Percentiles rank a stretch among this genome's conserved stretches.
Evolutionary conservation across 768 basidiomycete species (phyloP).

Genomic region (Auriscalpium vulgare): DNA sequence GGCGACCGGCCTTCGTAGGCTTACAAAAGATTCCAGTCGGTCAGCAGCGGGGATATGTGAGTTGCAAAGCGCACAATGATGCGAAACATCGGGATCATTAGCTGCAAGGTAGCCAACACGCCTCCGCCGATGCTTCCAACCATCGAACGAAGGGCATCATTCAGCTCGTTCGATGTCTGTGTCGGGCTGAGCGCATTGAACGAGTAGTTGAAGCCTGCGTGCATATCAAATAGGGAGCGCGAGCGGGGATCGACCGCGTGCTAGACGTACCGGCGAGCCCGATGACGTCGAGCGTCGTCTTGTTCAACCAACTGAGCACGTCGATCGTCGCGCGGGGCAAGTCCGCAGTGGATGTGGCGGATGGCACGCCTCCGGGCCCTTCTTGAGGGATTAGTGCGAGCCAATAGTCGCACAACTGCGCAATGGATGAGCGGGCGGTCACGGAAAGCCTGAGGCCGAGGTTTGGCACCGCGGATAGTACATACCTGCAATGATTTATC

Average conservation of each 20-base stretch:
- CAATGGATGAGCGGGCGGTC: neutral
- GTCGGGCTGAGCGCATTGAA: conserved; percentile 25
- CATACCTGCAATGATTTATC: neutral
- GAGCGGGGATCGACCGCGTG: no score
- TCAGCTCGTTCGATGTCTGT: conserved; percentile 23
- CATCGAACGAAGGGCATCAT: conserved; percentile 26
- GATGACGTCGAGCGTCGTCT: conserved; percentile 18
- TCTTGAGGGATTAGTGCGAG: conserved; percentile 5
- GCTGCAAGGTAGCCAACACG: conserved; percentile 24
- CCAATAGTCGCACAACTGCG: conserved; percentile 23
- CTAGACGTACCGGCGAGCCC: conserved; percentile 4
- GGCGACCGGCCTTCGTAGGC: no score
- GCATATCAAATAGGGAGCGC: no score
- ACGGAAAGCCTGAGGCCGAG: neutral
- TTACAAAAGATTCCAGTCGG: no score
- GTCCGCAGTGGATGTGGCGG: no score
- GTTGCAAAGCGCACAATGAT: conserved; percentile 26
- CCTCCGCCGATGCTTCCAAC: conserved; percentile 9
- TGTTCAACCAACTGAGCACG: conserved; percentile 14
- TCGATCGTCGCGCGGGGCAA: conserved; percentile 1
- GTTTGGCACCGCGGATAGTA: neutral
- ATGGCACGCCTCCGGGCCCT: neutral
- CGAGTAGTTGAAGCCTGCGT: conserved; percentile 31
- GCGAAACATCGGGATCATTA: conserved; percentile 29
- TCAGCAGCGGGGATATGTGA: no score